Conservation (phyloP, 495 filamentous ascomycete species). For the Recurvomyces mirabilis region DNA sequence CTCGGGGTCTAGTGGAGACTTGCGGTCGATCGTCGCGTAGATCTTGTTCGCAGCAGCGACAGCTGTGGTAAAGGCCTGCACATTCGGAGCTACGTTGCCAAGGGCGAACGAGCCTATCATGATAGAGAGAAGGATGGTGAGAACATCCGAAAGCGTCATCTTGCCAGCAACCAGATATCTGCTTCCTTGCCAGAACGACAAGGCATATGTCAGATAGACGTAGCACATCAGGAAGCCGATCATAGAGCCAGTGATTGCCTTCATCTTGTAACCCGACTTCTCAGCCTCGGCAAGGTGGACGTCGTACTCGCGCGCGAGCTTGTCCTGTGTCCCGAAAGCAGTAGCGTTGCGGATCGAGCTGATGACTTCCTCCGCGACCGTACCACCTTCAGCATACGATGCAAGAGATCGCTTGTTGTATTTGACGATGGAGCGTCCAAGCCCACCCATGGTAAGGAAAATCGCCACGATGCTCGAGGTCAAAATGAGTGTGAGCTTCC, state of each 20-base stretch:
- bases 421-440: conserved; percentile 63
- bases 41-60: conserved; percentile 83
- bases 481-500: conserved; percentile 74
- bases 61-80: conserved; percentile 70
- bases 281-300: conserved; percentile 59
- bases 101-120: conserved; percentile 87
- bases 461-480: conserved; percentile 66
- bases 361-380: conserved; percentile 87
- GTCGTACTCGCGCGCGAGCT: conserved; percentile 77
- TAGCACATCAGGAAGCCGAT: conserved; percentile 70
- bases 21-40: conserved; percentile 79
- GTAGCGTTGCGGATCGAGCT: conserved; percentile 87
- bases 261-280: conserved; percentile 63
- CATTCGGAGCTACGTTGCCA: conserved; percentile 77
- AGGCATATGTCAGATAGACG: conserved; percentile 75
- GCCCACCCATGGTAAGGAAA: conserved; percentile 58
- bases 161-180: conserved; percentile 59
- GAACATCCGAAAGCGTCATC: conserved; percentile 41
- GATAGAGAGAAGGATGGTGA: conserved; percentile 80
- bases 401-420: conserved; percentile 66
- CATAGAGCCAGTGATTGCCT: conserved; percentile 60
- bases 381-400: conserved; percentile 73
- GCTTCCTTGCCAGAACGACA: conserved; percentile 94
- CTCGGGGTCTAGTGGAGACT: conserved; percentile 76
- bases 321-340: conserved; percentile 85